Percentiles rank a stretch among this genome's conserved stretches.
Conservation (phyloP, 2,329 filamentous ascomycete species). For the Myriosclerotinia duriaeana region DNA sequence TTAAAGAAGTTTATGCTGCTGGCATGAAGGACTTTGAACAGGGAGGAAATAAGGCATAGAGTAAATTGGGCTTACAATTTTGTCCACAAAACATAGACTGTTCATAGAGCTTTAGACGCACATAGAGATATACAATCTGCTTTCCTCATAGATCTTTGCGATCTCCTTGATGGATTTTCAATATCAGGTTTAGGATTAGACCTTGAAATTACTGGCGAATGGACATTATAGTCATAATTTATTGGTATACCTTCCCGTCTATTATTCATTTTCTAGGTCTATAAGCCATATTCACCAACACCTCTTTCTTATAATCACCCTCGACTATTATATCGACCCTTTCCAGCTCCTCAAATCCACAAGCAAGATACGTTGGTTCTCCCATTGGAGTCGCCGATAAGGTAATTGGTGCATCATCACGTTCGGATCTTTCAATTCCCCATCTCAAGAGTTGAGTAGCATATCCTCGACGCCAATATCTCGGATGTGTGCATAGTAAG, state of each 20-base stretch:
- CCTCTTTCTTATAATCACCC: background rate
- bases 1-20: slow-evolving; percentile 63
- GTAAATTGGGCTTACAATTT: background rate
- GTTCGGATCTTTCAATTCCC: slow-evolving; percentile 13
- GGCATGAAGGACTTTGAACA: slow-evolving; percentile 37
- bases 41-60: slow-evolving; percentile 26
- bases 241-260: background rate
- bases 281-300: slow-evolving; percentile 1
- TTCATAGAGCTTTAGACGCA: slow-evolving; percentile 19
- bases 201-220: background rate
- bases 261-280: background rate
- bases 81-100: slow-evolving; percentile 23
- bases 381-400: background rate
- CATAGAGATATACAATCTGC: background rate
- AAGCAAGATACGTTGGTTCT: background rate
- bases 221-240: too few relatives aligned
- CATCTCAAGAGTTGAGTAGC: slow-evolving; percentile 3
- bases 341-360: slow-evolving; percentile 1
- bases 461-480: slow-evolving; percentile 13
- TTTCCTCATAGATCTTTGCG: background rate
- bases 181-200: background rate
- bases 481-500: slow-evolving; percentile 10
- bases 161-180: background rate
- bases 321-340: background rate
- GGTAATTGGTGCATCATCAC: slow-evolving; percentile 12